Percentiles rank a stretch among this genome's conserved stretches.
Evolutionary conservation across 139 green algal species (phyloP).

Genomic region (Asterochloris erici): DNA sequence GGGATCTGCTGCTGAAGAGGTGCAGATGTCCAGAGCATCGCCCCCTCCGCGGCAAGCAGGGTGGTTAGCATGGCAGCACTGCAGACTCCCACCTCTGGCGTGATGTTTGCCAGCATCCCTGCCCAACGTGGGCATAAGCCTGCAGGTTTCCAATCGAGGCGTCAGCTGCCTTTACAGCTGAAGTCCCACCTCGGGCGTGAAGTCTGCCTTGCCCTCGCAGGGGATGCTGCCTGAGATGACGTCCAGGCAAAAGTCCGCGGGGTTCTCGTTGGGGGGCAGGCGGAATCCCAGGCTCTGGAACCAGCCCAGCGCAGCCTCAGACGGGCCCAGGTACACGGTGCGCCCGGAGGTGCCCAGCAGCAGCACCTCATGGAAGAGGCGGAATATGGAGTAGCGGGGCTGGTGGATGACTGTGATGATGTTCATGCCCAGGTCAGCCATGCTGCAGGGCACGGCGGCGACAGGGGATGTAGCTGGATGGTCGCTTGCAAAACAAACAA

Average conservation of each 20-base stretch:
- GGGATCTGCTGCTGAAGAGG: too few relatives aligned
- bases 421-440: conserved; percentile 66
- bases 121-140: too few relatives aligned
- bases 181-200: conserved; percentile 29
- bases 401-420: conserved; percentile 68
- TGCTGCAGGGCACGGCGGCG: conserved; percentile 20
- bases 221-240: conserved; percentile 48
- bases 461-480: too few relatives aligned
- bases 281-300: conserved; percentile 51
- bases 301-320: conserved; percentile 44
- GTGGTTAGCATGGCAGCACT: too few relatives aligned
- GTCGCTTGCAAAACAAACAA: too few relatives aligned
- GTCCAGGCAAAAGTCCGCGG: conserved; percentile 62
- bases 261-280: conserved; percentile 62
- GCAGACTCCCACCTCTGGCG: too few relatives aligned
- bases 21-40: too few relatives aligned
- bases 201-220: conserved; percentile 21
- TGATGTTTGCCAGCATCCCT: too few relatives aligned
- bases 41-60: too few relatives aligned
- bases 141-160: too few relatives aligned
- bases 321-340: conserved; percentile 53
- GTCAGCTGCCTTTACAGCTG: too few relatives aligned
- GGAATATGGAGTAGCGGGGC: conserved; percentile 74
- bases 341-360: conserved; percentile 63
- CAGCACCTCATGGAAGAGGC: conserved; percentile 68